Base-by-base conservation (phyloP, 2,329 filamentous ascomycete genomes). In the Colletotrichum horii region DNA sequence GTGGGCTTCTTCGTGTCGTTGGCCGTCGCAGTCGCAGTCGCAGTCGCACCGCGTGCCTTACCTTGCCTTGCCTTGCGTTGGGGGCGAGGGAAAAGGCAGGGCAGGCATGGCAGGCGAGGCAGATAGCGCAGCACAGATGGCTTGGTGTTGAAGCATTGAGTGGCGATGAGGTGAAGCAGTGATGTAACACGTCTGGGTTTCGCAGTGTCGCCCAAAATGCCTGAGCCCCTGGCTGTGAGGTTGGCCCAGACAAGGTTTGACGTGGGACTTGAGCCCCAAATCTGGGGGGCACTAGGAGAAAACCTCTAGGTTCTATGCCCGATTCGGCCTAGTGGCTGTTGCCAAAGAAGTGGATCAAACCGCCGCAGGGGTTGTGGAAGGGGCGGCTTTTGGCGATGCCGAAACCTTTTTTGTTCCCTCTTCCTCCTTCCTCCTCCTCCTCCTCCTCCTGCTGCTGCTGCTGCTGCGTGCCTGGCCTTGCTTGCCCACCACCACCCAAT, bases 161-260 rank as follows among this genome's bases (percentile, higher is more conserved):
- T 76, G 78, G 78, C 76, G 77, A 80, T 75, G 82, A 77, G 77
- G 80, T 88, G 87, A 88, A 83, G 87, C 87, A 88, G 79, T 83
- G 79, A 83, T 88, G 87, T 83, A 85, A 88, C 87, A 85, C 71
- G 81, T 81, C 80, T 78, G 78, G 81, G 87, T 88, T 88, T 88
- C 87, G 86, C 58, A 30, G 58, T 69, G 64, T 66, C 22, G 70
- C 43, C 70, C 67, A 74, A 69, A 71, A 38, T 71, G 71, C 71
- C 66, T 66, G 66, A 75, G 71, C 74, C 74, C 74, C 74, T 76
- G 74, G 58, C 64, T 43, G 60, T 48, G 62, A 69, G 34, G 68
- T 72, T 68, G 76, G 65, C 26, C 32, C 22, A 24, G 61, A 71
- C 67, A 68, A 76, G 68, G 76, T 67, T 75, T 76, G 70, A 66